A percentile compares a stretch with the other conserved stretches of the same genome.
Conservation (phyloP, 2,329 filamentous ascomycete species). For the Endoconidiophora laricicola region DNA sequence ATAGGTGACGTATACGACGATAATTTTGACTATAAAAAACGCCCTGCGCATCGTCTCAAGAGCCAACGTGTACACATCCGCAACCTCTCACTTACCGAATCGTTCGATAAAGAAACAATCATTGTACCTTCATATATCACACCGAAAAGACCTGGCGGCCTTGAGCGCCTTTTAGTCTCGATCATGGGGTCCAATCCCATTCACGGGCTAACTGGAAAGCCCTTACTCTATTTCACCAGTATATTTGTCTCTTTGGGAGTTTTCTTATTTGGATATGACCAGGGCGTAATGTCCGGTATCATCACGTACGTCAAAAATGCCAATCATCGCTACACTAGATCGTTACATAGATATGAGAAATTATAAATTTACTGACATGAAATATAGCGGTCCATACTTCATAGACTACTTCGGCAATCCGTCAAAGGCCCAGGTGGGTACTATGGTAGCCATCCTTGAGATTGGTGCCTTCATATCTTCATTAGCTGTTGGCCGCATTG, state of each 20-base stretch:
- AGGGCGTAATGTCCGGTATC: constrained; percentile 71
- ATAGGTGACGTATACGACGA: constrained; percentile 48
- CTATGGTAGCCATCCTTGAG: constrained; percentile 95
- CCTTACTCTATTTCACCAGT: constrained; percentile 92
- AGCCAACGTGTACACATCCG: constrained; percentile 22
- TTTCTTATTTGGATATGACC: constrained; percentile 79
- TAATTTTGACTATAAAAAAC: constrained; percentile 26
- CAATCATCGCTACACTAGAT: constrained; percentile 1
- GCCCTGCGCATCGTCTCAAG: constrained; percentile 17
- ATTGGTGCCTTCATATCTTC: constrained; percentile 86
- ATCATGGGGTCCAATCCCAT: constrained; percentile 75
- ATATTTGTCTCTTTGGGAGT: constrained; percentile 77
- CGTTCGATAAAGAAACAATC: constrained; percentile 60
- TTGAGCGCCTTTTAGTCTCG: constrained; percentile 54
- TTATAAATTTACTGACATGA: constrained; percentile 8
- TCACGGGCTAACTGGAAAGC: constrained; percentile 88
- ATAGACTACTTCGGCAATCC: constrained; percentile 86
- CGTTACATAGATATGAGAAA: not conserved
- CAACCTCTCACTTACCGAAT: constrained; percentile 32
- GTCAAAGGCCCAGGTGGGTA: constrained; percentile 72
- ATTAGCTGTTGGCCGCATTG: constrained; percentile 68
- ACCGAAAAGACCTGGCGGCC: constrained; percentile 44
- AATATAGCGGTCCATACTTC: constrained; percentile 61
- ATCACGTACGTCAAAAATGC: constrained; percentile 36
- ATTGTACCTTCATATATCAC: constrained; percentile 51